Conservation (phyloP, 2,329 filamentous ascomycete genomes). For the Alternaria conjuncta region DNA sequence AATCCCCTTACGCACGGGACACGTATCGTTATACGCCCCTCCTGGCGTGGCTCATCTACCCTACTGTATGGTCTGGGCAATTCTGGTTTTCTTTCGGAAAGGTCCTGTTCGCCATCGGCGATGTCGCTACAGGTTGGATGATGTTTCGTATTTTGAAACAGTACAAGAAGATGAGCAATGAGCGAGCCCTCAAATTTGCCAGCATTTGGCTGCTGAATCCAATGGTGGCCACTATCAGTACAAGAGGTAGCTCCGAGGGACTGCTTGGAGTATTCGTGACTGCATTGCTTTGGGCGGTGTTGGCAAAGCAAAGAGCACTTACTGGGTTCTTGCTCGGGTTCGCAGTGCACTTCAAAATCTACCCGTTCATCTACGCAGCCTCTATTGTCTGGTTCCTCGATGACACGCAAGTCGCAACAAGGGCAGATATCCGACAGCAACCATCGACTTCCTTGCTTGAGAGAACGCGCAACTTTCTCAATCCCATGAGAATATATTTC, state of each 20-base stretch:
- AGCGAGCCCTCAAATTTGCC: slow-evolving; percentile 73
- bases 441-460: slow-evolving; percentile 27
- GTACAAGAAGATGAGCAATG: slow-evolving; percentile 43
- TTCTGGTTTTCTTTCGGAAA: slow-evolving; percentile 85
- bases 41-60: slow-evolving; percentile 87
- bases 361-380: slow-evolving; percentile 93
- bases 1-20: slow-evolving; percentile 83
- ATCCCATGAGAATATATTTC: slow-evolving; percentile 60
- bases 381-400: slow-evolving; percentile 84
- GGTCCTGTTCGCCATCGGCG: slow-evolving; percentile 80
- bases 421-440: slow-evolving; percentile 1
- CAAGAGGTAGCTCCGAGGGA: slow-evolving; percentile 91
- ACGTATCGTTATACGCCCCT: slow-evolving; percentile 98
- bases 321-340: slow-evolving; percentile 80
- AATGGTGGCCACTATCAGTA: slow-evolving; percentile 98
- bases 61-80: slow-evolving; percentile 69
- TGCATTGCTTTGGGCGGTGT: slow-evolving; percentile 80
- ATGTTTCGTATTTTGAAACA: slow-evolving; percentile 64
- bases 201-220: slow-evolving; percentile 94
- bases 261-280: slow-evolving; percentile 84
- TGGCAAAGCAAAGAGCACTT: slow-evolving; percentile 66
- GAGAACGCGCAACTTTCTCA: slow-evolving; percentile 36
- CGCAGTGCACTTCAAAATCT: slow-evolving; percentile 97
- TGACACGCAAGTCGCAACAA: slow-evolving; percentile 48
- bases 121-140: slow-evolving; percentile 84